Evolutionary conservation across 768 basidiomycete species (phyloP).

Genomic region (Lentinula edodes): DNA sequence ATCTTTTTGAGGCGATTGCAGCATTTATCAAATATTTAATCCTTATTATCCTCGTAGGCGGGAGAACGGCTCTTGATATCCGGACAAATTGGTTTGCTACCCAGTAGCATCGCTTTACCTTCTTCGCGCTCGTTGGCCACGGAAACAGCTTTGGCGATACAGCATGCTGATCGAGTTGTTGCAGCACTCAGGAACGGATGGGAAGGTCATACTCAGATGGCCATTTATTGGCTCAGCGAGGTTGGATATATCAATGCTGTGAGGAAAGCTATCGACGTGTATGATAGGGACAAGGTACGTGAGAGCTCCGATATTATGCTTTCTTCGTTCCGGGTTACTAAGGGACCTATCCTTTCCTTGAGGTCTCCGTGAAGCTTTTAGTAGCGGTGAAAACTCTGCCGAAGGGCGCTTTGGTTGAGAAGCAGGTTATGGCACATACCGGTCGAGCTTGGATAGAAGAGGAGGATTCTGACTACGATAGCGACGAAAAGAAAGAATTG

Average conservation of each 20-base stretch:
- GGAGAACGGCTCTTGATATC: conserved; percentile 81
- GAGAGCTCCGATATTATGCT: background rate
- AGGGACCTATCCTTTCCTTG: conserved; percentile 3
- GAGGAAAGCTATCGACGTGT: conserved; percentile 29
- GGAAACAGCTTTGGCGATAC: conserved; percentile 72
- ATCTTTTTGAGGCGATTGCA: background rate
- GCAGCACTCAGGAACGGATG: conserved; percentile 56
- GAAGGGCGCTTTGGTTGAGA: conserved; percentile 68
- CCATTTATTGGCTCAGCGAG: conserved; percentile 69
- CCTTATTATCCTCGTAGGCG: conserved; percentile 37
- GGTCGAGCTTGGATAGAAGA: conserved; percentile 50
- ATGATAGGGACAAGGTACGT: conserved; percentile 14
- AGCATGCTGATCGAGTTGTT: conserved; percentile 72
- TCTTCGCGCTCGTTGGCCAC: conserved; percentile 45
- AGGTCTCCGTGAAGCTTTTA: conserved; percentile 45
- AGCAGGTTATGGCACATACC: conserved; percentile 69
- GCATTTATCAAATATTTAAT: background rate
- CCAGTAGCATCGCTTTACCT: conserved; percentile 65
- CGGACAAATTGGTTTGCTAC: conserved; percentile 91
- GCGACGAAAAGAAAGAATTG: conserved; percentile 20
- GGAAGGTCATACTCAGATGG: conserved; percentile 56
- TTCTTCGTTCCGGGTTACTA: background rate
- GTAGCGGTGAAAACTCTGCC: conserved; percentile 61
- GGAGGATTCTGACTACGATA: conserved; percentile 27
- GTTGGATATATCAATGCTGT: conserved; percentile 31